Evolutionary conservation across 768 basidiomycete genomes (phyloP).

Genomic region (Omphalotus guepiniiformis): DNA sequence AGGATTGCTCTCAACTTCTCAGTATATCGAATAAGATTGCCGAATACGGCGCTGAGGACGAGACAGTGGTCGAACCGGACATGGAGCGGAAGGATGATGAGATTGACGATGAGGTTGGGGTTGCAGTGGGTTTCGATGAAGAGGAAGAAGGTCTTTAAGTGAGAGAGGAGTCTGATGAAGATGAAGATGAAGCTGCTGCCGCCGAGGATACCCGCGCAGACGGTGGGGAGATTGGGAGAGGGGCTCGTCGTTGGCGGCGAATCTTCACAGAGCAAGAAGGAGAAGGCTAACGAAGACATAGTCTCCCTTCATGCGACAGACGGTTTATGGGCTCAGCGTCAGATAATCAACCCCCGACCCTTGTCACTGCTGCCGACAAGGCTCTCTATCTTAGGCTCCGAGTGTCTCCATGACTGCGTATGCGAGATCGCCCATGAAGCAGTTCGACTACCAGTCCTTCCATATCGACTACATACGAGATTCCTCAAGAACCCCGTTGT

Average conservation of each 20-base stretch:
- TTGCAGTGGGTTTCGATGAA: slow-evolving; percentile 96
- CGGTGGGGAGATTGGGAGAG: slow-evolving; percentile 48
- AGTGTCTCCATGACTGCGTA: slow-evolving; percentile 76
- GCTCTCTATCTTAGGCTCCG: slow-evolving; percentile 84
- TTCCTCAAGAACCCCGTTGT: slow-evolving; percentile 95
- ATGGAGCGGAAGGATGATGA: slow-evolving; percentile 79
- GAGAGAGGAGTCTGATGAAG: slow-evolving; percentile 82
- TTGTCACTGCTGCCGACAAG: slow-evolving; percentile 89
- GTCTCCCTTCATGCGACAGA: slow-evolving; percentile 91
- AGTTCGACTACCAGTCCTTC: slow-evolving; percentile 92
- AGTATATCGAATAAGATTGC: slow-evolving; percentile 91
- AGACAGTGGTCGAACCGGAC: slow-evolving; percentile 72
- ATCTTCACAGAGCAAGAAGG: slow-evolving; percentile 41
- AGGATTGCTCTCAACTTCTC: slow-evolving; percentile 79
- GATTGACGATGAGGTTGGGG: slow-evolving; percentile 96
- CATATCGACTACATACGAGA: slow-evolving; percentile 81
- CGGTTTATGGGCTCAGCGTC: slow-evolving; percentile 97
- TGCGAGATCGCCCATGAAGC: slow-evolving; percentile 94
- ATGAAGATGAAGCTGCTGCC: slow-evolving; percentile 62
- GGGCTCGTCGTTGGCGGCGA: slow-evolving; percentile 79
- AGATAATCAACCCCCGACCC: slow-evolving; percentile 88
- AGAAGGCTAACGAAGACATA: slow-evolving; percentile 69
- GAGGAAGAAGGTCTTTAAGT: slow-evolving; percentile 92
- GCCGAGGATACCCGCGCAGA: slow-evolving; percentile 40
- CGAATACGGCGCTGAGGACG: slow-evolving; percentile 91